A percentile compares a stretch with the other conserved stretches of the same genome.
Evolutionary conservation across 2,329 filamentous ascomycete species (phyloP).

Genomic region (Ampelomyces quisqualis): DNA sequence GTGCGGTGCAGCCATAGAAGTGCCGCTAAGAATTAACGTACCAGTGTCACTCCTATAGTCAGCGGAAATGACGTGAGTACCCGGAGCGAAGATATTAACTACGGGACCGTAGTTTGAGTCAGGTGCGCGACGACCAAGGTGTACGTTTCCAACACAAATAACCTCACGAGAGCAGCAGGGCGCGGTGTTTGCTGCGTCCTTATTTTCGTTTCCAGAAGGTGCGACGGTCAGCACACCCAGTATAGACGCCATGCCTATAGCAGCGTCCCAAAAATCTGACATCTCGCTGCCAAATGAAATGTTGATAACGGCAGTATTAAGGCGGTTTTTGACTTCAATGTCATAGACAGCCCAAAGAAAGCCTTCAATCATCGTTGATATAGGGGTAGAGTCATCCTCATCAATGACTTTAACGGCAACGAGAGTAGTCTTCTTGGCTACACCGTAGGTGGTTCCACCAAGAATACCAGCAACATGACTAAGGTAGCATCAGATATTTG

Average conservation of each 20-base stretch:
- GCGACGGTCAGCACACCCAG: conserved; percentile 40
- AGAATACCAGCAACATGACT: conserved; percentile 37
- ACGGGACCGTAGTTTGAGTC: conserved; percentile 42
- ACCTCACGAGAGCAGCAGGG: conserved; percentile 40
- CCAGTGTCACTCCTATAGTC: conserved; percentile 48
- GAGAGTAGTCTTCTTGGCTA: conserved; percentile 38
- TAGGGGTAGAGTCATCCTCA: conserved; percentile 12
- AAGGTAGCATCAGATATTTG: background rate
- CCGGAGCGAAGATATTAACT: conserved; percentile 44
- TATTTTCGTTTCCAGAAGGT: conserved; percentile 41
- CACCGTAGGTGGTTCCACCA: conserved; percentile 33
- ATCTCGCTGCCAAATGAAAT: conserved; percentile 40
- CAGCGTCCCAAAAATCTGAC: conserved; percentile 33
- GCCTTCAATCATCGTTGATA: conserved; percentile 33
- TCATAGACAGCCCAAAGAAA: conserved; percentile 41
- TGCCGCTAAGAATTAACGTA: conserved; percentile 55
- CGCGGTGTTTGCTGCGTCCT: conserved; percentile 26
- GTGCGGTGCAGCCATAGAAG: conserved; percentile 67
- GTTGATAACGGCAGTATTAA: conserved; percentile 39
- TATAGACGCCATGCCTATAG: conserved; percentile 35
- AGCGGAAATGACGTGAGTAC: conserved; percentile 47
- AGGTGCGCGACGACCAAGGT: conserved; percentile 24
- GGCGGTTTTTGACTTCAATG: conserved; percentile 30
- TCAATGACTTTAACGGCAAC: conserved; percentile 43
- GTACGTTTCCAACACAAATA: conserved; percentile 40